Conservation (phyloP, 176 grass and related monocot genomes). For the Oropetium thomaeum region DNA sequence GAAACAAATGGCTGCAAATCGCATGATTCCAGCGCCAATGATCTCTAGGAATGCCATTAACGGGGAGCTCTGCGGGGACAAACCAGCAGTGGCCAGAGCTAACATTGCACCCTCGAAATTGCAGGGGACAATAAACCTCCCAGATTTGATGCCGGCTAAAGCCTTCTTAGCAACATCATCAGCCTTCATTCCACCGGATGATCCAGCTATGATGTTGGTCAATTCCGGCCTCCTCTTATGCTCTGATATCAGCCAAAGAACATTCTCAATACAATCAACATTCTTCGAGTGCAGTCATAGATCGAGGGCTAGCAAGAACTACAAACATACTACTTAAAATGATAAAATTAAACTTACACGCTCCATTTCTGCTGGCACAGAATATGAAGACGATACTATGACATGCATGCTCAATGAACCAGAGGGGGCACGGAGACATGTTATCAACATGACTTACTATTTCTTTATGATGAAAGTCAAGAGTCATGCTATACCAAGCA, state of each 20-base stretch:
- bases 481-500: no score
- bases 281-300: neutral
- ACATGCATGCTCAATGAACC: neutral
- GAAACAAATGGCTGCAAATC: conserved; percentile 61
- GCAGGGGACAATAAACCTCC: conserved; percentile 78
- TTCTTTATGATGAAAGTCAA: no score
- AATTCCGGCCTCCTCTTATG: conserved; percentile 71
- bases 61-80: conserved; percentile 77
- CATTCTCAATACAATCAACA: neutral
- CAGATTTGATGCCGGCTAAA: conserved; percentile 71
- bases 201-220: conserved; percentile 75
- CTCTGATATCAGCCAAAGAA: conserved; percentile 55
- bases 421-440: neutral
- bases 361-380: neutral
- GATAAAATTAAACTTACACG: neutral
- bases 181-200: conserved; percentile 74
- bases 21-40: conserved; percentile 67
- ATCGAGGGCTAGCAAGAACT: neutral
- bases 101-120: conserved; percentile 87
- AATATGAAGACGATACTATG: neutral
- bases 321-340: neutral
- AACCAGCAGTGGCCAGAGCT: conserved; percentile 78
- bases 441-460: neutral
- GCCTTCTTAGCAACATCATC: conserved; percentile 83
- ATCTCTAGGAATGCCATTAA: conserved; percentile 64